Conservation (phyloP, 257 asterid genomes). For the Ligustrum vulgare region DNA sequence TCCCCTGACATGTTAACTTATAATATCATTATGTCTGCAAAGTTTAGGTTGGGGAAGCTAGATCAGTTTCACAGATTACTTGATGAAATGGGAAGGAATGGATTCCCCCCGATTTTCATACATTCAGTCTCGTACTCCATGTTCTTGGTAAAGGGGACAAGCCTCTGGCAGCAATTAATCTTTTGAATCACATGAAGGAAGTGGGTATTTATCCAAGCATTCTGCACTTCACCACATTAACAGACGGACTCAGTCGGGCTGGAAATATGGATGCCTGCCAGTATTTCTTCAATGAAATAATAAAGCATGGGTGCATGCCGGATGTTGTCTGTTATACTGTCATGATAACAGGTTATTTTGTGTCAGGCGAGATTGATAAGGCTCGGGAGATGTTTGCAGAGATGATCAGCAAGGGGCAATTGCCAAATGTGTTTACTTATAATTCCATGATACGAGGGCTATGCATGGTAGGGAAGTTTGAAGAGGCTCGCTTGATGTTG, state of each 20-base stretch:
- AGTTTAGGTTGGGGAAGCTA: constrained; percentile 76
- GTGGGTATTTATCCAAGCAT: constrained; percentile 65
- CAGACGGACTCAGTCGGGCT: constrained; percentile 89
- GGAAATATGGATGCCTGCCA: constrained; percentile 82
- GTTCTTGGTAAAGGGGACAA: constrained; percentile 83
- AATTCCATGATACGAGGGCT: constrained; percentile 92
- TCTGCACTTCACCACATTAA: constrained; percentile 84
- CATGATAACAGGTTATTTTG: constrained; percentile 82
- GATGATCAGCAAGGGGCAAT: constrained; percentile 66
- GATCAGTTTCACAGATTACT: constrained; percentile 74
- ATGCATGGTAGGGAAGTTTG: constrained; percentile 71
- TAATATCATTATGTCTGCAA: constrained; percentile 81
- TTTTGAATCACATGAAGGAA: constrained; percentile 89
- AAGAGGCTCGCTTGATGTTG: constrained; percentile 77
- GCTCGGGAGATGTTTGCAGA: constrained; percentile 63
- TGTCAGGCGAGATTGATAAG: constrained; percentile 62
- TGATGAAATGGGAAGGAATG: constrained; percentile 78
- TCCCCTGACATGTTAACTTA: constrained; percentile 81
- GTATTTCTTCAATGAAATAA: constrained; percentile 76
- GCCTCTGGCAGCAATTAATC: constrained; percentile 79
- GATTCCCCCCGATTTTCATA: constrained; percentile 85
- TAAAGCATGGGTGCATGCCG: constrained; percentile 62
- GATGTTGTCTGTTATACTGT: constrained; percentile 92
- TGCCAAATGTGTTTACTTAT: constrained; percentile 95
- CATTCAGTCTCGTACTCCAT: constrained; percentile 80